Percentiles rank a stretch among this genome's conserved stretches.
phyloP scores from a whole-genome alignment of 2,329 filamentous ascomycete species.

The Incumbomyces lentus region DNA sequence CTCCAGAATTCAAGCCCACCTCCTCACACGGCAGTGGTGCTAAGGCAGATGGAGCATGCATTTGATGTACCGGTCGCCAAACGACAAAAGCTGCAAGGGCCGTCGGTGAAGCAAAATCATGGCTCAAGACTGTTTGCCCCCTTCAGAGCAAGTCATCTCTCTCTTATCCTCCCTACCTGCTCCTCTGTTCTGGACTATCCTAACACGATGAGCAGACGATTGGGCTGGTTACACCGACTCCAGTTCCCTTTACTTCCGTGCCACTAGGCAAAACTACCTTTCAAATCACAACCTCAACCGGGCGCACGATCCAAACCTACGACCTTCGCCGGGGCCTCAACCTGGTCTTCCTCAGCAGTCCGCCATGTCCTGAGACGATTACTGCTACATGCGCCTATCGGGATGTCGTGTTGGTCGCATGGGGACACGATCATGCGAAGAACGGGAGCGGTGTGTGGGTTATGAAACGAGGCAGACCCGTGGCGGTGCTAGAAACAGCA shows the following conservation, averaged over 20 bases:
- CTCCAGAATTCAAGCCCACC: too few relatives aligned
- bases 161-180: too few relatives aligned
- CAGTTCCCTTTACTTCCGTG: slow-evolving; percentile 79
- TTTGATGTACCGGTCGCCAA: slow-evolving; percentile 58
- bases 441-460: slow-evolving; percentile 68
- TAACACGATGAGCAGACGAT: slow-evolving; percentile 54
- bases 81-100: slow-evolving; percentile 57
- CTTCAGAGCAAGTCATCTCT: slow-evolving; percentile 55
- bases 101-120: slow-evolving; percentile 16
- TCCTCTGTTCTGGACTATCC: too few relatives aligned
- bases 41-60: slow-evolving; percentile 1
- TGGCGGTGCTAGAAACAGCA: slow-evolving; percentile 63
- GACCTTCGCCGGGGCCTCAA: slow-evolving; percentile 83
- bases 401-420: slow-evolving; percentile 77
- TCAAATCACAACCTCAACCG: slow-evolving; percentile 92
- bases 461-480: slow-evolving; percentile 80
- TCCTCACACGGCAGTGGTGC: too few relatives aligned
- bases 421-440: slow-evolving; percentile 53
- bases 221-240: slow-evolving; percentile 82
- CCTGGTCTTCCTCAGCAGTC: slow-evolving; percentile 83
- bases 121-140: slow-evolving; percentile 82
- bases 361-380: slow-evolving; percentile 75
- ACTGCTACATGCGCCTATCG: slow-evolving; percentile 84
- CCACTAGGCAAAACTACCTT: slow-evolving; percentile 90
- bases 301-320: slow-evolving; percentile 85